Percentiles rank a stretch among this genome's conserved stretches.
phyloP scores from a whole-genome alignment of 495 filamentous ascomycete species.

The Annulohypoxylon maeteangense region DNA sequence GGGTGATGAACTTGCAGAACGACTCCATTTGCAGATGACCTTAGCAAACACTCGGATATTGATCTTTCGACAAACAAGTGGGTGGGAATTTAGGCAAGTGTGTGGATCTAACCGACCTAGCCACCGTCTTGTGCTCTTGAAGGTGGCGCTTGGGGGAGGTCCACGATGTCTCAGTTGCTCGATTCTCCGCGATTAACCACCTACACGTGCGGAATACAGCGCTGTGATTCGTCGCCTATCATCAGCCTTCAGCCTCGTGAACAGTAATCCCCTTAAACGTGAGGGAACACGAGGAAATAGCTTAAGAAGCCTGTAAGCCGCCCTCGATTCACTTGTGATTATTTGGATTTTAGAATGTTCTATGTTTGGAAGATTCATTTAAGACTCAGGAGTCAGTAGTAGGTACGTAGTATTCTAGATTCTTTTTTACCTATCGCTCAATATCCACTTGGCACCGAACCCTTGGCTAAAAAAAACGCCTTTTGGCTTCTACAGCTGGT shows the following conservation, averaged over 20 bases:
- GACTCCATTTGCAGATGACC: constrained; percentile 36
- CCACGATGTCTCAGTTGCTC: constrained; percentile 40
- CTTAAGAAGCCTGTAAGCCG: constrained; percentile 30
- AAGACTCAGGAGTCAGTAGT: constrained; percentile 4
- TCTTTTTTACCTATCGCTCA: constrained; percentile 1
- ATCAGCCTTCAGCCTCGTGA: constrained; percentile 40
- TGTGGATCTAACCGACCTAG: constrained; percentile 7
- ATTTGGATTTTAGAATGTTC: constrained; percentile 11
- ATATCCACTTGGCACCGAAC: constrained; percentile 31
- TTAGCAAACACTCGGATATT: constrained; percentile 16
- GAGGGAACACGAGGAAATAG: constrained; percentile 1
- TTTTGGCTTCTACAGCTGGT: background rate
- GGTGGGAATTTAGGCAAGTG: constrained; percentile 21
- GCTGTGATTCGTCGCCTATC: constrained; percentile 46
- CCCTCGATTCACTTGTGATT: constrained; percentile 5
- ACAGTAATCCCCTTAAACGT: constrained; percentile 2
- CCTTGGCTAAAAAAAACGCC: constrained; percentile 21
- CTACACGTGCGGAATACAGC: constrained; percentile 46
- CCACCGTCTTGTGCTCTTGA: constrained; percentile 28
- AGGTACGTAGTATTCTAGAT: constrained; percentile 26
- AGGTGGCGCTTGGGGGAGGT: constrained; percentile 28
- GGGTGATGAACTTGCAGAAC: constrained; percentile 28
- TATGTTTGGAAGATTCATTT: constrained; percentile 7
- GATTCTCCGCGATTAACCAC: constrained; percentile 37
- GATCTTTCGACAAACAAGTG: constrained; percentile 8